Evolutionary conservation across 116 monocot species (phyloP).

Genomic region (Thalassia testudinum): DNA sequence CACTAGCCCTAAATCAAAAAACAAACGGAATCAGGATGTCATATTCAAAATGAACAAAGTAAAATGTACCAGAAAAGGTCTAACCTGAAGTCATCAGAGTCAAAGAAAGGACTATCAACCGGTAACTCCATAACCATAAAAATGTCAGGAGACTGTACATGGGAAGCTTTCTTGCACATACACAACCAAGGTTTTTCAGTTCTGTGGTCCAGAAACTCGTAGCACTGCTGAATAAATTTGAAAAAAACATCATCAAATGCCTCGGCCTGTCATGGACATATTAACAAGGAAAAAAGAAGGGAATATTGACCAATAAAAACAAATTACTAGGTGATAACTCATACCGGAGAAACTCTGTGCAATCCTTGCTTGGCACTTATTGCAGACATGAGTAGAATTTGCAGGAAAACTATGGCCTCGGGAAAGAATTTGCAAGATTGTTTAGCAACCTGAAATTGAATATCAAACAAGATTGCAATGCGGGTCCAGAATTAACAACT

Average conservation of each 20-base stretch:
- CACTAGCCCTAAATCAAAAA: conserved; percentile 33
- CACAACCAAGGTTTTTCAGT: conserved; percentile 47
- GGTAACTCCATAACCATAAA: conserved; percentile 33
- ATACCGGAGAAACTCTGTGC: conserved; percentile 36
- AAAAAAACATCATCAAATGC: neutral
- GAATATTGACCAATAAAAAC: neutral
- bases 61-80: neutral
- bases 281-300: neutral
- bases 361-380: conserved; percentile 21
- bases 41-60: neutral
- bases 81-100: conserved; percentile 76
- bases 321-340: no score
- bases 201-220: conserved; percentile 37
- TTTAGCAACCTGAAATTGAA: conserved; percentile 37
- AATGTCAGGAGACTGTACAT: conserved; percentile 40
- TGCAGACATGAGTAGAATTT: conserved; percentile 43
- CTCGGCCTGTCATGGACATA: neutral
- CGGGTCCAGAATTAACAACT: no score
- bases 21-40: no score
- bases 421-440: conserved; percentile 77
- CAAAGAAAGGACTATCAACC: conserved; percentile 43
- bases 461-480: neutral
- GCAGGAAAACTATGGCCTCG: conserved; percentile 57
- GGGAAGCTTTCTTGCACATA: conserved; percentile 23
- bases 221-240: conserved; percentile 4